Evolutionary conservation across 2,329 filamentous ascomycete species (phyloP).

Genomic region (Furcasterigmium sp.): DNA sequence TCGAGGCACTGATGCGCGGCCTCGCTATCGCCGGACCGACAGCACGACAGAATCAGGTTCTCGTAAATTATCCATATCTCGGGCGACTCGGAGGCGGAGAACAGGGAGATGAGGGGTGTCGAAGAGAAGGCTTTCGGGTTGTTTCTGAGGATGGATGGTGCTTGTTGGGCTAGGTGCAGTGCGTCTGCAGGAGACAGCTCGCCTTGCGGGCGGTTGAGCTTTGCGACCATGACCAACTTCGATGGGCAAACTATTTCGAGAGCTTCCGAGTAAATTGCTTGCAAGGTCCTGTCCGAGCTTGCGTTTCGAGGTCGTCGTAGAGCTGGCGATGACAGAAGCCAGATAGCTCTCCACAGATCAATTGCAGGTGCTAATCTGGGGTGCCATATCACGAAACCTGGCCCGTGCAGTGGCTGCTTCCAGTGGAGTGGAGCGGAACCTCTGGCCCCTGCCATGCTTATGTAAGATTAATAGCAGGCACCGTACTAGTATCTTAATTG

Average conservation of each 20-base stretch:
- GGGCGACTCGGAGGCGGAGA: conserved; percentile 60
- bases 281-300: too few species aligned
- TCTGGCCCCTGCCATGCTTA: background rate
- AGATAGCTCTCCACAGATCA: background rate
- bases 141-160: conserved; percentile 49
- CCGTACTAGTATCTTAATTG: background rate
- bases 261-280: too few species aligned
- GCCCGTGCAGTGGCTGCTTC: too few species aligned
- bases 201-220: conserved; percentile 51
- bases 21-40: conserved; percentile 77
- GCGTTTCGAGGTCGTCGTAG: background rate
- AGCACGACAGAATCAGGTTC: conserved; percentile 77
- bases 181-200: conserved; percentile 51
- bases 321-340: background rate
- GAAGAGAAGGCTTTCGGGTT: conserved; percentile 48
- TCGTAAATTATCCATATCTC: conserved; percentile 85
- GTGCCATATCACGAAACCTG: too few species aligned
- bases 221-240: conserved; percentile 36
- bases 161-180: conserved; percentile 55
- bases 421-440: too few species aligned
- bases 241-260: background rate
- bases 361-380: background rate
- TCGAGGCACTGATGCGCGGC: conserved; percentile 72
- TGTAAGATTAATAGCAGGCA: background rate
- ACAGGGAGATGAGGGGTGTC: conserved; percentile 48